Percentiles rank a stretch among this genome's conserved stretches.
phyloP scores from a whole-genome alignment of 352 stramenopile species.

The Globisporangium megalacanthum region DNA sequence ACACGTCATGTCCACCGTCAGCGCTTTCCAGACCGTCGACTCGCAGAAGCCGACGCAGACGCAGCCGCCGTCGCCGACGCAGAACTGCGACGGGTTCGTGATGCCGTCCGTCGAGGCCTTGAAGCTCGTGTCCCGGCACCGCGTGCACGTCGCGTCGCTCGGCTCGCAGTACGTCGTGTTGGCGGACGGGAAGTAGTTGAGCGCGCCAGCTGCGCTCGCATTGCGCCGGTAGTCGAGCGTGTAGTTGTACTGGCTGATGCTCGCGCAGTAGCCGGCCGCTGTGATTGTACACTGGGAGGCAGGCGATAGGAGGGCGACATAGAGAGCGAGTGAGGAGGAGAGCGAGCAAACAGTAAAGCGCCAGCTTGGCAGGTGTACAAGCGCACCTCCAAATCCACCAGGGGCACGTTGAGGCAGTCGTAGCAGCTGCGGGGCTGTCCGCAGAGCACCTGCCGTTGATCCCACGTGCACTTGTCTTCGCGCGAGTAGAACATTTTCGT shows the following conservation, averaged over 20 bases:
- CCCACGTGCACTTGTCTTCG: constrained; percentile 34
- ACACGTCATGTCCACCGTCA: constrained; percentile 14
- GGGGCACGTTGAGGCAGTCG: constrained; percentile 28
- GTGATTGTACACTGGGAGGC: constrained; percentile 25
- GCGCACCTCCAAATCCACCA: constrained; percentile 16
- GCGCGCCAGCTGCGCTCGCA: constrained; percentile 6
- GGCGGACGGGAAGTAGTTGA: constrained; percentile 34
- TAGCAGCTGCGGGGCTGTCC: constrained; percentile 27
- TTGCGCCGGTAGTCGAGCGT: constrained; percentile 22
- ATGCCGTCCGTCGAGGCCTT: neutral
- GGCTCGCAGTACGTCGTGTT: constrained; percentile 48
- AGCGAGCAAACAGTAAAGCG: neutral
- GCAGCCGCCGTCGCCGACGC: constrained; percentile 23
- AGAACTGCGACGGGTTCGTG: constrained; percentile 21
- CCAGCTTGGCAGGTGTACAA: too few relatives aligned
- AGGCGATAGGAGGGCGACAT: too few relatives aligned
- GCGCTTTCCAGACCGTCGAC: constrained; percentile 4
- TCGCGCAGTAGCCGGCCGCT: constrained; percentile 27
- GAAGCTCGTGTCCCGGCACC: constrained; percentile 15
- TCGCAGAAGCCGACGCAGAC: constrained; percentile 36
- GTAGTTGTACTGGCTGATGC: constrained; percentile 19
- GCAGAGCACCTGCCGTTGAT: constrained; percentile 22
- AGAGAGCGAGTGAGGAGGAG: too few relatives aligned
- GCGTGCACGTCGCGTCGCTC: constrained; percentile 18
- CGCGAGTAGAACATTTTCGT: too few relatives aligned